phyloP scores from a whole-genome alignment of 2,329 filamentous ascomycete species.

The Exophiala calicioides region DNA sequence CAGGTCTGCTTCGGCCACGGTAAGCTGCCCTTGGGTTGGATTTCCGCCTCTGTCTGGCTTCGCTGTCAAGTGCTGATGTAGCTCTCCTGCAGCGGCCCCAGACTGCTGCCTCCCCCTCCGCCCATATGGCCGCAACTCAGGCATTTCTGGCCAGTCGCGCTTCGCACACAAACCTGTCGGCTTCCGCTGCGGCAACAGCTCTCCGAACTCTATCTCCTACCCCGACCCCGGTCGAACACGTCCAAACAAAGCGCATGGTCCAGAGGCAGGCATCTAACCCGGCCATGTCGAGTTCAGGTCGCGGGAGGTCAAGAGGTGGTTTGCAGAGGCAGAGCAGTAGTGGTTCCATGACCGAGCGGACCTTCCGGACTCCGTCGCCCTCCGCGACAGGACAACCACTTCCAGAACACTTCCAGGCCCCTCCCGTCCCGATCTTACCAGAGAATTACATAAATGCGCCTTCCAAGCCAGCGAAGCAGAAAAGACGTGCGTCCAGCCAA shows the following conservation, averaged over 20 bases:
- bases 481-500: slow-evolving; percentile 52
- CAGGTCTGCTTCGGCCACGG: slow-evolving; percentile 36
- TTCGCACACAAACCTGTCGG: slow-evolving; percentile 69
- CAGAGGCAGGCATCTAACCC: slow-evolving; percentile 60
- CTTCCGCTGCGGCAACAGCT: slow-evolving; percentile 82
- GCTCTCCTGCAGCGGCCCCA: slow-evolving; percentile 54
- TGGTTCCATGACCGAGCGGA: slow-evolving; percentile 83
- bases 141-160: slow-evolving; percentile 72
- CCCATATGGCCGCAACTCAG: slow-evolving; percentile 76
- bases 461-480: slow-evolving; percentile 24
- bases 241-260: slow-evolving; percentile 83
- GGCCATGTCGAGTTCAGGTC: slow-evolving; percentile 19
- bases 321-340: slow-evolving; percentile 69
- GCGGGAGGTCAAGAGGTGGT: slow-evolving; percentile 38
- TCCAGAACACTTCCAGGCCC: slow-evolving; percentile 53
- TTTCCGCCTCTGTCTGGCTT: slow-evolving; percentile 6
- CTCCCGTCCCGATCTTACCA: slow-evolving; percentile 76
- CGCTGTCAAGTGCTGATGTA: slow-evolving; percentile 19
- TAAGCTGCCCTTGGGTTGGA: slow-evolving; percentile 18
- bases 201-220: slow-evolving; percentile 75
- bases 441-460: slow-evolving; percentile 43
- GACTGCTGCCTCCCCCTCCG: slow-evolving; percentile 66
- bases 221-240: slow-evolving; percentile 75
- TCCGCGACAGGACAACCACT: slow-evolving; percentile 38
- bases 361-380: slow-evolving; percentile 77